Base-by-base conservation (phyloP, 805 yeast genomes). In the Starmerella scarabaei region DNA sequence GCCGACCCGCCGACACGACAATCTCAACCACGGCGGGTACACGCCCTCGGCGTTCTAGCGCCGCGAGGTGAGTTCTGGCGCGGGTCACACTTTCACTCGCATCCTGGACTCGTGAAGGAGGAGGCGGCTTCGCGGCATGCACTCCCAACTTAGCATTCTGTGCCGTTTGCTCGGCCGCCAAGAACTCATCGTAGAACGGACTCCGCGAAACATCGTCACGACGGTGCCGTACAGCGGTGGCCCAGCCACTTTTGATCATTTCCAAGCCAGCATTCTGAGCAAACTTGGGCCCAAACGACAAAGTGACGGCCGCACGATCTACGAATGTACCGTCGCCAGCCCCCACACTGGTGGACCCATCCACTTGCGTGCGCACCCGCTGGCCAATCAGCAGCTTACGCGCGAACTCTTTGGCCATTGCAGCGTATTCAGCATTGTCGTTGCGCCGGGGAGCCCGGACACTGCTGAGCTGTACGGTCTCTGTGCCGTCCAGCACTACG, bases 201-300 rank as follows among this genome's bases (percentile, higher is more conserved):
- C 91, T 75, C 50, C 82, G 68, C 53, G 76, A 82, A 11, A 68
- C 61, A 34, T 77, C 80, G 43, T 78, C 82, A 59, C 77, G 77
- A 55, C 77, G 75, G 61, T 81, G 93, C 55, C 73, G 74, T 42
- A 80, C 68, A 19, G 82, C 93, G n/a, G 78, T 63, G 14, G 86
- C 93, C 58, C 64, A 73, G 6, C 94, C 94, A 43, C 62, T 66
- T 21, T 66, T 58, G 16, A 83, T 79, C 38, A 83, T 56, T 24
- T 63, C 50, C 49, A 74, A 72, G 6, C 82, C 72, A 29, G 83
- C 63, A 53, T 81, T 81, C 33, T 62, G 33, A 33, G 36, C 8
- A 28, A 37, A 37, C 14, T 35, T 60, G 28, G 72, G 73, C 38
- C 71, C 75, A 26, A 65, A 59, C 28, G 65, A 63, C 41, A 81